A percentile compares a stretch with the other conserved stretches of the same genome.
Evolutionary conservation across 2,329 filamentous ascomycete genomes (phyloP).

Genomic region (Neonectria sp.): DNA sequence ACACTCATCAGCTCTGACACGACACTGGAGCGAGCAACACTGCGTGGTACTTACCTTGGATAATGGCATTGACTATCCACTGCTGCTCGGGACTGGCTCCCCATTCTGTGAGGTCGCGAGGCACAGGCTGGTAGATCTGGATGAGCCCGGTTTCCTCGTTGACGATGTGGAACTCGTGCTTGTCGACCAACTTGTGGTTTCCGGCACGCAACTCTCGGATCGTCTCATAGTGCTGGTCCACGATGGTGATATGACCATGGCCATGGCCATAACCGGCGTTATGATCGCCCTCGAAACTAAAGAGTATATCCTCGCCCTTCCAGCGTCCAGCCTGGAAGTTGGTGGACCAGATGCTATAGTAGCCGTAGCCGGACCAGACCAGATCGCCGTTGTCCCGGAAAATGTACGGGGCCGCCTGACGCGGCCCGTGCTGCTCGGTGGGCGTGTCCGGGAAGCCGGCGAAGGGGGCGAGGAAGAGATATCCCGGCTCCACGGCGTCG

Average conservation of each 20-base stretch:
- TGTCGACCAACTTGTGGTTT: conserved; percentile 65
- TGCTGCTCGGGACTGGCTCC: conserved; percentile 64
- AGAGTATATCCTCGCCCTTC: conserved; percentile 67
- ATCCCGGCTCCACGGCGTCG: conserved; percentile 57
- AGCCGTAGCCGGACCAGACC: conserved; percentile 70
- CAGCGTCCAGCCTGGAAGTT: conserved; percentile 68
- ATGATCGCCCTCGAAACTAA: conserved; percentile 68
- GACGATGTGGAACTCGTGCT: conserved; percentile 70
- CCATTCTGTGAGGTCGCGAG: conserved; percentile 60
- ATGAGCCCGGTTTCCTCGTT: conserved; percentile 68
- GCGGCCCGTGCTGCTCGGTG: conserved; percentile 60
- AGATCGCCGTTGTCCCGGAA: conserved; percentile 68
- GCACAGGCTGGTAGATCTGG: conserved; percentile 67
- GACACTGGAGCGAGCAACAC: not conserved
- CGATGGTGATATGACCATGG: conserved; percentile 67
- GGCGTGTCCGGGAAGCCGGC: conserved; percentile 53
- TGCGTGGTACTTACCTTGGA: conserved; percentile 61
- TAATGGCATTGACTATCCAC: conserved; percentile 69
- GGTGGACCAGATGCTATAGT: conserved; percentile 66
- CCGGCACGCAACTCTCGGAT: conserved; percentile 67
- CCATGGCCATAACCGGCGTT: conserved; percentile 67
- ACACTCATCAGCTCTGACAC: conserved; percentile 1
- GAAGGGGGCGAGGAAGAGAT: conserved; percentile 61
- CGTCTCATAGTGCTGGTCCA: conserved; percentile 69
- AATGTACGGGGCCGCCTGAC: conserved; percentile 70